Evolutionary conservation across 768 basidiomycete species (phyloP), one percentile per base, ranked within the genome.

Genomic region (Lactarius akahatsu): DNA sequence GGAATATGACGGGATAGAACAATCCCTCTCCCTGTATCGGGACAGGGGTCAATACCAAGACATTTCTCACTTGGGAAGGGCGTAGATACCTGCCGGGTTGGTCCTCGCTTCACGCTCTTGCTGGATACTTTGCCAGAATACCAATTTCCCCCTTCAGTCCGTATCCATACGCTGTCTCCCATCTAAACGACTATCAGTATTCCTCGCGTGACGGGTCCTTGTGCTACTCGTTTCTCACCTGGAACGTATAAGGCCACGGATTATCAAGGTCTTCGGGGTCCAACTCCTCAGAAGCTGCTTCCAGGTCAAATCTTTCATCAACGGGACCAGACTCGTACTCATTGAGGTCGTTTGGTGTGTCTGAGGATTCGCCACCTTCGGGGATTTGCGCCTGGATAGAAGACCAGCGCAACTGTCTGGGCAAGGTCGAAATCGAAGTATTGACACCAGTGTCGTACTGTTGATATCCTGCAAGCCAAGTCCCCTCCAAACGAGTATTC

Each of bases 191-290:
- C 18, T 8, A n/a, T 68, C 61, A 67, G 59, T 28, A 32, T 34
- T 32, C 47, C 43, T 28, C n/a, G 26, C 11, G 9, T 34, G 34
- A 57, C 10, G 23, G 47, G 34, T 9, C 3, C 34, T 28, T 59
- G 38, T 23, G 4, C 10, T 57, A 47, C 15, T 52, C 26, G 23
- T 26, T 7, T 47, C 65, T 52, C 40, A 69, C 67, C 58, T 58
- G 57, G 57, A 69, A 71, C 11, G 65, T 61, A 55, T 69, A 69
- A 28, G 62, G 65, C 70, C 70, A 71, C 4, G 70, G 63, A 2
- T 71, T 68, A 32, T 71, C 65, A n/a, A 71, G 63, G 20, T 71
- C 62, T 15, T 64, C 63, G 16, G 70, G 68, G 20, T 64, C 64
- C 23, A 43, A 23, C 56, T 69, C 69, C 18, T 16, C 18, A 36